A percentile compares a stretch with the other conserved stretches of the same genome.
These are phyloP conservation scores for Comarum palustre DNA, from an alignment of 306 rosid genomes.

Conservation along the genomic window DNA sequence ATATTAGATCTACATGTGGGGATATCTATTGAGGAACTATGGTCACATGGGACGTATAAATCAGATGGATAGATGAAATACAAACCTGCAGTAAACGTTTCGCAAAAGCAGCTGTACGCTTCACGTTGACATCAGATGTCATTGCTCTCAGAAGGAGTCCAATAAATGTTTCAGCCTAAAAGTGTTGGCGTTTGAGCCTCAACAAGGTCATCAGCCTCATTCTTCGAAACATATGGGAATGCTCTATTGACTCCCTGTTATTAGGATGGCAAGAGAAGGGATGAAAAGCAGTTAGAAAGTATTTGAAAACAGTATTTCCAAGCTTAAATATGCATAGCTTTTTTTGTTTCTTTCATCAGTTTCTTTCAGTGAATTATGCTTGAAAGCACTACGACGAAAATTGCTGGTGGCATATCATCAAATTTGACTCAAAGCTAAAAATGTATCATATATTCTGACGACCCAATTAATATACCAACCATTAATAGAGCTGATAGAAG, in stretches of 20 bases:
- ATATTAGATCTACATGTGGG: not conserved
- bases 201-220: conserved; percentile 83
- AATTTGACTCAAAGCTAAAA: conserved; percentile 2
- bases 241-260: conserved; percentile 92
- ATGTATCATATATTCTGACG: not conserved
- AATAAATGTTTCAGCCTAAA: conserved; percentile 88
- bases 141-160: conserved; percentile 87
- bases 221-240: conserved; percentile 82
- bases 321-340: conserved; percentile 1
- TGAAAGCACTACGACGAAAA: not conserved
- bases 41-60: not conserved
- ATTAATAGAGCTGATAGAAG: conserved; percentile 81
- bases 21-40: not conserved
- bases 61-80: conserved; percentile 14
- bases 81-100: conserved; percentile 82
- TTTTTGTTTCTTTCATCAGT: not conserved
- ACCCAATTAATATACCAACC: conserved; percentile 36
- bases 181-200: conserved; percentile 89
- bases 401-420: not conserved
- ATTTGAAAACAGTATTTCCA: not conserved
- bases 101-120: conserved; percentile 84
- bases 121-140: conserved; percentile 84
- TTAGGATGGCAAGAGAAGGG: conserved; percentile 14
- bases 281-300: conserved; percentile 14
- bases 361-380: not conserved